Evolutionary conservation across 192 early-diverging fungal species (phyloP).

Genomic region (Phycomyces nitens): DNA sequence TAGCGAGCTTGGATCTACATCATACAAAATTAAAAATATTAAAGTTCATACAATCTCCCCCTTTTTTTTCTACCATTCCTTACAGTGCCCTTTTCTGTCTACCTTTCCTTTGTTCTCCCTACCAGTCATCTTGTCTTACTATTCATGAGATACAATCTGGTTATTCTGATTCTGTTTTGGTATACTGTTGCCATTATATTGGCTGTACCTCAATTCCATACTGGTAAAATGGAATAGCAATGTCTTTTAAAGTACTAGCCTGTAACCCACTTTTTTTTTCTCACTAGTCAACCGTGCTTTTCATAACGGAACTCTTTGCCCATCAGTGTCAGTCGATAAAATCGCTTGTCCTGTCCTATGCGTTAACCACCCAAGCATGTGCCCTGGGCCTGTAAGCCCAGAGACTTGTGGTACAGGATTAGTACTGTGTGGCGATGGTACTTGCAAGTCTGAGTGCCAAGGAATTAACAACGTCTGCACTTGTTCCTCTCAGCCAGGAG

Average conservation of each 20-base stretch:
- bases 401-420: constrained; percentile 34
- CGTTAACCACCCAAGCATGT: constrained; percentile 13
- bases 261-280: too few relatives aligned
- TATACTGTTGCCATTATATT: not conserved
- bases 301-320: constrained; percentile 46
- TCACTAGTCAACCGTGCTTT: constrained; percentile 45
- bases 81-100: too few relatives aligned
- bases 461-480: constrained; percentile 37
- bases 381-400: constrained; percentile 8
- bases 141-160: not conserved
- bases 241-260: not conserved
- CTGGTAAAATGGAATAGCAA: constrained; percentile 10
- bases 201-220: constrained; percentile 17
- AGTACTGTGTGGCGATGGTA: constrained; percentile 46
- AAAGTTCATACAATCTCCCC: too few relatives aligned
- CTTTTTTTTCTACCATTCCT: too few relatives aligned
- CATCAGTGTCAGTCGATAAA: constrained; percentile 27
- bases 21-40: too few relatives aligned
- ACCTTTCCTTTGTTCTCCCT: too few relatives aligned
- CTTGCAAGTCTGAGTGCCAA: constrained; percentile 43
- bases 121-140: too few relatives aligned
- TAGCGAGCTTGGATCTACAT: too few relatives aligned
- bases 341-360: constrained; percentile 45
- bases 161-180: not conserved
- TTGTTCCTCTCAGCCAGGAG: constrained; percentile 37